Percentiles rank a stretch among this genome's conserved stretches.
These are phyloP conservation scores for Stachybotrys chartarum DNA, from an alignment of 2,329 filamentous ascomycete genomes.

Conservation along the genomic window DNA sequence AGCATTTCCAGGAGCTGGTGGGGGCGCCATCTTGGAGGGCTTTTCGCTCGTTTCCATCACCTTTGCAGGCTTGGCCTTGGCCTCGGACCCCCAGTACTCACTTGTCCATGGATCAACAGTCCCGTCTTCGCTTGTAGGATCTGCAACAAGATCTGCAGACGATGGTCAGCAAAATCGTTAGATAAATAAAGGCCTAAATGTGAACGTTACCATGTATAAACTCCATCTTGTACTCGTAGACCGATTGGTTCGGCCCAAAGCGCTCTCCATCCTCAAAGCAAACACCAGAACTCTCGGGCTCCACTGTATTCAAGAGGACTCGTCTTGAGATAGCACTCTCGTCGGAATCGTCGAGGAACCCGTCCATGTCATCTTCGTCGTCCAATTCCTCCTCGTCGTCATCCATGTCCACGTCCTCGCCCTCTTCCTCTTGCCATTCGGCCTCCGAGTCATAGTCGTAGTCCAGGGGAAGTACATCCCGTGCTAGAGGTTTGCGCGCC, in stretches of 20 bases:
- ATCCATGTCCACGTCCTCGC: conserved; percentile 62
- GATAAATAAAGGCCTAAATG: background rate
- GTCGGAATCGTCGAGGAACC: conserved; percentile 82
- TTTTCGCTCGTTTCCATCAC: conserved; percentile 7
- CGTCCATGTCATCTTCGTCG: conserved; percentile 80
- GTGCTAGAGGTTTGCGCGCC: conserved; percentile 45
- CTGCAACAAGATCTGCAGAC: conserved; percentile 16
- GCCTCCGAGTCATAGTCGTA: conserved; percentile 85
- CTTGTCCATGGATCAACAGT: conserved; percentile 79
- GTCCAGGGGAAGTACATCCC: conserved; percentile 52
- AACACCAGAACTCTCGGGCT: conserved; percentile 71
- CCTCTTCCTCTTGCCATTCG: conserved; percentile 73
- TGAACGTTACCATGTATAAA: conserved; percentile 57
- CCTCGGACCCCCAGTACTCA: conserved; percentile 62
- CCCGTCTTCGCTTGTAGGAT: conserved; percentile 39
- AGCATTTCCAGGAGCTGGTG: conserved; percentile 24
- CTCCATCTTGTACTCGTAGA: conserved; percentile 63
- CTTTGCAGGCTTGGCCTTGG: conserved; percentile 18
- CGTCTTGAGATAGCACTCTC: conserved; percentile 51
- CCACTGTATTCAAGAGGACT: conserved; percentile 60
- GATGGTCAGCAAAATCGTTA: conserved; percentile 8
- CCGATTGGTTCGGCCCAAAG: conserved; percentile 38
- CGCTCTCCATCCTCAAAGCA: conserved; percentile 66
- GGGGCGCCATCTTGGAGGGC: conserved; percentile 22
- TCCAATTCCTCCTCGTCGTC: conserved; percentile 63